These are phyloP conservation scores for Viridothelium virens DNA, from an alignment of 495 filamentous ascomycete genomes.

Conservation along the genomic window DNA sequence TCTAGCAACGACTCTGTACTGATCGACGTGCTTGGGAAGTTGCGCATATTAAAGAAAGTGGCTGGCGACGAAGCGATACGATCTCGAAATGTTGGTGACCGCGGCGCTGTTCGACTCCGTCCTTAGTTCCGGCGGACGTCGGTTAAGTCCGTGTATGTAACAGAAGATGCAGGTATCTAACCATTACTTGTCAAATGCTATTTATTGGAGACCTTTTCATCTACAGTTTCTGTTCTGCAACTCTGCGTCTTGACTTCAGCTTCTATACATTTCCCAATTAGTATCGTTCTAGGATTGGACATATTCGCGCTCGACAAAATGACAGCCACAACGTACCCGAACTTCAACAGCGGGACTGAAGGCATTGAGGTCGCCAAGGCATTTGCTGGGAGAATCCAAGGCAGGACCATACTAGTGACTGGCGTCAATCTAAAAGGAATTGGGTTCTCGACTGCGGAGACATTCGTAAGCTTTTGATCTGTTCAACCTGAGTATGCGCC, in stretches of 20 bases:
- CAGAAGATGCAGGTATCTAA: background rate
- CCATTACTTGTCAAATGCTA: background rate
- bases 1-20: background rate
- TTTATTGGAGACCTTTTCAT: background rate
- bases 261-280: background rate
- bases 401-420: slow-evolving; percentile 40
- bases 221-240: background rate
- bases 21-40: background rate
- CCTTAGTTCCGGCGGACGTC: too few species aligned
- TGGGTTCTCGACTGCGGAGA: slow-evolving; percentile 37
- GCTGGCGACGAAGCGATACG: too few species aligned
- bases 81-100: too few species aligned
- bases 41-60: too few species aligned
- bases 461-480: slow-evolving; percentile 34
- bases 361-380: slow-evolving; percentile 37
- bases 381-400: slow-evolving; percentile 33
- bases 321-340: slow-evolving; percentile 33
- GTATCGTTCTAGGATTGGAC: background rate
- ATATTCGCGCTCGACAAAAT: slow-evolving; percentile 16
- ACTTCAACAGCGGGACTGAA: slow-evolving; percentile 38
- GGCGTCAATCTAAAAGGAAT: slow-evolving; percentile 39
- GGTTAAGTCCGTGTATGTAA: too few species aligned
- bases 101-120: too few species aligned
- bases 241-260: background rate
- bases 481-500: background rate